Evolutionary conservation across 495 filamentous ascomycete genomes (phyloP).

Genomic region (Cercophora newfieldiana): DNA sequence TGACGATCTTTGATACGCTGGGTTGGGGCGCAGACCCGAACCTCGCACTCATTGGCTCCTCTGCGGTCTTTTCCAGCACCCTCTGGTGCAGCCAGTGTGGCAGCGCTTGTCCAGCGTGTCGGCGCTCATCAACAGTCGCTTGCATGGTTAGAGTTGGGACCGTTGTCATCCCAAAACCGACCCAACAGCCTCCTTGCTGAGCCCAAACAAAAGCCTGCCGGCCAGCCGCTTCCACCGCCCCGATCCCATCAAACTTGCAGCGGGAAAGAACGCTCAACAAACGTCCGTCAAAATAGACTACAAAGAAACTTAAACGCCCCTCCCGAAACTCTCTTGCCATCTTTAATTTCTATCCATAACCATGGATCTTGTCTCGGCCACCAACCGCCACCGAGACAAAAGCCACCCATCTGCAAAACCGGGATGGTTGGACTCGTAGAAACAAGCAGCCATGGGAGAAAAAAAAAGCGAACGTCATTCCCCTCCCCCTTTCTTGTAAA

Average conservation of each 20-base stretch:
- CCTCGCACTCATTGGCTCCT: neutral
- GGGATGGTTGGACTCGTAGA: neutral
- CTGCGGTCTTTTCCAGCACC: neutral
- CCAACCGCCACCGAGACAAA: too few species aligned
- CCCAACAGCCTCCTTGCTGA: neutral
- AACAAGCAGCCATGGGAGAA: neutral
- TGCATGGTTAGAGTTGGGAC: neutral
- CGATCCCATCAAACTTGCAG: neutral
- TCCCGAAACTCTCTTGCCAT: neutral
- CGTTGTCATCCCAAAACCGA: neutral
- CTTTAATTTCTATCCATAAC: neutral
- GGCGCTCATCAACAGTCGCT: neutral
- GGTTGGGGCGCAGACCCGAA: neutral
- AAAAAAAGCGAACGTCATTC: neutral
- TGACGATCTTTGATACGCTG: neutral
- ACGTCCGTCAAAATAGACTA: neutral
- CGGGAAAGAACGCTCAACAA: neutral
- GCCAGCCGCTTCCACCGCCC: neutral
- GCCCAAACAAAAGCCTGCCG: neutral
- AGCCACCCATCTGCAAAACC: neutral
- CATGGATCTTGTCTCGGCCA: too few species aligned
- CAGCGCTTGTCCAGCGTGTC: neutral
- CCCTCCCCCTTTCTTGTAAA: neutral
- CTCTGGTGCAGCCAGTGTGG: neutral
- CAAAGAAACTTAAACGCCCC: neutral